Base-by-base conservation (phyloP, 2,329 filamentous ascomycete genomes). In the Ceratocystis lukuohia region DNA sequence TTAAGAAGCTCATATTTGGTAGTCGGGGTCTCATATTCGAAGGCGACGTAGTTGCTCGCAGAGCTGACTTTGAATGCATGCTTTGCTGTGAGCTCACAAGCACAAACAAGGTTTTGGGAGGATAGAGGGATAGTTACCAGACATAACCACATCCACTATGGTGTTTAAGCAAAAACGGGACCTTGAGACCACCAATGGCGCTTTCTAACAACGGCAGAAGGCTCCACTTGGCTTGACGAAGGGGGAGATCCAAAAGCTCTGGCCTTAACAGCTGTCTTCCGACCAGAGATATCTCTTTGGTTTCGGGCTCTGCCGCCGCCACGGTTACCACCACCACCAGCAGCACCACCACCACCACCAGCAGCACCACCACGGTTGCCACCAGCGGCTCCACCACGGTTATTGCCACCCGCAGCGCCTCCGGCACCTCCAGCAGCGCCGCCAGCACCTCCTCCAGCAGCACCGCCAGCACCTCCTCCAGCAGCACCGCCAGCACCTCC, bases 401-500 rank as follows among this genome's bases (percentile, higher is more conserved):
- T 56, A 20, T 56, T 56, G 15, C 70, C 20, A 33, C 41, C n/a
- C 25, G n/a, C 22, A 62, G 44, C 48, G 3, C 57, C 45, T 2
- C 57, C 63, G 66, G 70, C 63, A 25, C 22, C 22, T 59, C 66
- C 44, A 12, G 10, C 70, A 41, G 70, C 70, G 62, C 67, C 70
- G 63, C 65, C 69, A 65, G 71, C 75, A 22, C 22, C 22, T 61
- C 72, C 65, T 65, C 56, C 65, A 37, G 45, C 20, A 22, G 22
- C 62, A 45, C 56, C 62, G 6, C 61, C 69, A 56, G 68, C 67
- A 25, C 22, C 22, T 59, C 22, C 22, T 59, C 66, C 44, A 12
- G 10, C 70, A 41, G 70, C 70, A 61, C 67, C 70, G 63, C 65
- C 69, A 65, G 71, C 75, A 22, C 22, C 22, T 61, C 72, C 65